Conservation (phyloP, 2,329 filamentous ascomycete genomes). For the Aspergillus brasiliensis region DNA sequence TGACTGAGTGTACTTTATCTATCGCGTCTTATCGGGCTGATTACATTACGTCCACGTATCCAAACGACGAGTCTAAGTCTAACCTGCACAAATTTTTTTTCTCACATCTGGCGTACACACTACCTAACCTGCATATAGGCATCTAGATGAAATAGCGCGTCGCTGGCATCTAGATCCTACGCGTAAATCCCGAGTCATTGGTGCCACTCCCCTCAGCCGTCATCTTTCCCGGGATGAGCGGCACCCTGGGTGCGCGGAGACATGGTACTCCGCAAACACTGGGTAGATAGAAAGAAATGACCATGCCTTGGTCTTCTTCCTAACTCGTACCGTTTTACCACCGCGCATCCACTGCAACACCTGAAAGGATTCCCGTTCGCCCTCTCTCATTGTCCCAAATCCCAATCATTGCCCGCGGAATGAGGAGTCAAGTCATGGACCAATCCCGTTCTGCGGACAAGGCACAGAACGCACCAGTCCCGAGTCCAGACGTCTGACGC, state of each 20-base stretch:
- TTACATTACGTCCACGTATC: background rate
- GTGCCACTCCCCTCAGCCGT: background rate
- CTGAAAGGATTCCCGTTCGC: background rate
- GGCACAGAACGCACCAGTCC: constrained; percentile 6
- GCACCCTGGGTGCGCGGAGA: background rate
- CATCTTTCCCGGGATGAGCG: background rate
- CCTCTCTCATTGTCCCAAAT: constrained; percentile 8
- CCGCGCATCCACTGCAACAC: background rate
- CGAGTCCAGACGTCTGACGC: constrained; percentile 16
- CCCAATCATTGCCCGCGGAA: background rate
- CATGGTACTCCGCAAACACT: background rate
- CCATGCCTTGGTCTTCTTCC: background rate
- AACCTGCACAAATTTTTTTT: background rate
- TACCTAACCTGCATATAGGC: constrained; percentile 9
- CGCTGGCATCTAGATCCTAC: background rate
- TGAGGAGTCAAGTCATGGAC: constrained; percentile 8
- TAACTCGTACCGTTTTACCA: background rate
- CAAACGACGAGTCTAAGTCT: background rate
- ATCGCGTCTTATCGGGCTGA: background rate
- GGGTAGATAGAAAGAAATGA: background rate
- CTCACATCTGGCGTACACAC: background rate
- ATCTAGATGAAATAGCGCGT: background rate
- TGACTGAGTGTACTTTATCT: no score
- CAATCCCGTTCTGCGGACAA: constrained; percentile 15
- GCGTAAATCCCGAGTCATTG: background rate